phyloP scores from a whole-genome alignment of 371 early-diverging fungal genomes.

The Paraphysoderma sedebokerense region DNA sequence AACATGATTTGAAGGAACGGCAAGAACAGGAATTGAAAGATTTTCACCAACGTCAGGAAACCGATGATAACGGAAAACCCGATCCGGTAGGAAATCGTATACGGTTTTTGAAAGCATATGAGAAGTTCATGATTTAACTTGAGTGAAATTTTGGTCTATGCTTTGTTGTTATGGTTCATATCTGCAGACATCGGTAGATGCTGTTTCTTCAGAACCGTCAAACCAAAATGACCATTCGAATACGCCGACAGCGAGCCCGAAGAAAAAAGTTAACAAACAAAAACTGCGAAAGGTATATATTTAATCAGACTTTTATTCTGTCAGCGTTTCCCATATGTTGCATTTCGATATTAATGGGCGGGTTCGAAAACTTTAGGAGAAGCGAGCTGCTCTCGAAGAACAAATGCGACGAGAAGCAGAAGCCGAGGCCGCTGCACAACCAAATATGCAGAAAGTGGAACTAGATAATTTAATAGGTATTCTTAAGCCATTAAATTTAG shows the following conservation, averaged over 20 bases:
- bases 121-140: too few relatives aligned
- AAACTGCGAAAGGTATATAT: slow-evolving; percentile 40
- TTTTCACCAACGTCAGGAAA: slow-evolving; percentile 1
- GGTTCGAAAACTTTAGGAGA: slow-evolving; percentile 9
- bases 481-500: slow-evolving; percentile 11
- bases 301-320: too few relatives aligned
- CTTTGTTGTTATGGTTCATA: too few relatives aligned
- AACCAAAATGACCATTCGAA: too few relatives aligned
- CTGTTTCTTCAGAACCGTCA: too few relatives aligned
- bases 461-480: slow-evolving; percentile 39
- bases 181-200: too few relatives aligned
- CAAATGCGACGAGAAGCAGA: slow-evolving; percentile 56
- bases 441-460: slow-evolving; percentile 55
- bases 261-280: slow-evolving; percentile 44
- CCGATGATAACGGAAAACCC: slow-evolving; percentile 7
- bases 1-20: slow-evolving; percentile 33
- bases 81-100: slow-evolving; percentile 4
- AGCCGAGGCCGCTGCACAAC: slow-evolving; percentile 53
- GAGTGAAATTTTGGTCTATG: too few relatives aligned
- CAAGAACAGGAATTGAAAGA: slow-evolving; percentile 48
- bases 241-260: slow-evolving; percentile 3
- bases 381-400: slow-evolving; percentile 56
- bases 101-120: too few relatives aligned
- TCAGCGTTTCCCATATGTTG: not conserved
- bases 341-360: not conserved